Conservation (phyloP, 176 grass and related monocot genomes). For the Dendrocalamus sinicus region DNA sequence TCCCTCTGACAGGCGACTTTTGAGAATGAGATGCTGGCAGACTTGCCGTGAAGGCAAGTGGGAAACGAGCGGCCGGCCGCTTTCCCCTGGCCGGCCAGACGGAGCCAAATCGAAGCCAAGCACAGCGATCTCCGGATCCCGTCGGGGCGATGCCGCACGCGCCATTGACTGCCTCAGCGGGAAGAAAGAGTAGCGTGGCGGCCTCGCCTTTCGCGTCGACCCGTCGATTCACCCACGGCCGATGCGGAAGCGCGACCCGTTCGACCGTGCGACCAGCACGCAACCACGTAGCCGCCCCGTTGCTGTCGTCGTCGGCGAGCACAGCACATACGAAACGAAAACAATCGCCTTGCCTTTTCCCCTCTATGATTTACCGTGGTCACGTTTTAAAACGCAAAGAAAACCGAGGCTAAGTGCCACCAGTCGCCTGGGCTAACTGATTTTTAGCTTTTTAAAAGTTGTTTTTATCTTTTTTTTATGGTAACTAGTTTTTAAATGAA, state of each 20-base stretch:
- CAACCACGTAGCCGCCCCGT: slow-evolving; percentile 44
- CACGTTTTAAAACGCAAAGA: background rate
- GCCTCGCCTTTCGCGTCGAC: slow-evolving; percentile 14
- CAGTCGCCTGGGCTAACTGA: background rate
- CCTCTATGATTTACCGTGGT: background rate
- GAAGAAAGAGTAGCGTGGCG: slow-evolving; percentile 19
- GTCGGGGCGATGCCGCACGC: background rate
- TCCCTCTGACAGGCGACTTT: background rate
- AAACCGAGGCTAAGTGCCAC: background rate
- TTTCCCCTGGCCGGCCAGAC: background rate
- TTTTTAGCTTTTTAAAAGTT: no score
- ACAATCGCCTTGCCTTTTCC: background rate
- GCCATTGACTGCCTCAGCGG: slow-evolving; percentile 33
- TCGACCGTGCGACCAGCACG: slow-evolving; percentile 22
- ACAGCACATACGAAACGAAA: background rate
- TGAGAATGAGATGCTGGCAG: background rate
- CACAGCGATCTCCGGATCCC: background rate
- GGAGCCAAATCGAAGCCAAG: background rate
- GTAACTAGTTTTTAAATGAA: no score
- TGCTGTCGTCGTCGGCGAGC: background rate
- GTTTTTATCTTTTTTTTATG: no score
- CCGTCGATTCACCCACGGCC: background rate
- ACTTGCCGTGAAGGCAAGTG: background rate
- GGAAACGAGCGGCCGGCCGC: no score
- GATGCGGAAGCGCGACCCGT: background rate